Evolutionary conservation across 2,329 filamentous ascomycete genomes (phyloP).

Genomic region (Blumeria graminis): DNA sequence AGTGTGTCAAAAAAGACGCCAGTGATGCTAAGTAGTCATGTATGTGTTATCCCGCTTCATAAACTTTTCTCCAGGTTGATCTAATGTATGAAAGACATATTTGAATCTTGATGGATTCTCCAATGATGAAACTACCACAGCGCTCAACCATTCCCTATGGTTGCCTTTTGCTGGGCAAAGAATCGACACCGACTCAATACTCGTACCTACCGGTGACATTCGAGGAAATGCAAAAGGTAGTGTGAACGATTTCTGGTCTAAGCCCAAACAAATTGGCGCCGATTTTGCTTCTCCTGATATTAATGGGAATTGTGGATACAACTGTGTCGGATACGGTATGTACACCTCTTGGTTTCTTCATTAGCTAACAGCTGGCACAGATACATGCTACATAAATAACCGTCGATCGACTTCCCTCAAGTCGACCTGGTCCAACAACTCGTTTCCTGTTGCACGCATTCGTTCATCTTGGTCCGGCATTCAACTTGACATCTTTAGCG

Average conservation of each 20-base stretch:
- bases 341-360: neutral
- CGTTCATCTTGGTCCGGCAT: slow-evolving; percentile 61
- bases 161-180: slow-evolving; percentile 50
- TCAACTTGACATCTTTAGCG: slow-evolving; percentile 53
- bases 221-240: slow-evolving; percentile 39
- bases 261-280: slow-evolving; percentile 54
- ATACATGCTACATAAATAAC: slow-evolving; percentile 47
- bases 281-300: slow-evolving; percentile 39
- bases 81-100: slow-evolving; percentile 30
- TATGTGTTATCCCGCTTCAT: slow-evolving; percentile 7
- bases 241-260: slow-evolving; percentile 63
- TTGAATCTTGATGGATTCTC: slow-evolving; percentile 67
- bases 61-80: neutral
- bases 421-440: neutral
- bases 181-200: slow-evolving; percentile 42
- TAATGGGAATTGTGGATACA: slow-evolving; percentile 49
- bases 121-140: slow-evolving; percentile 40
- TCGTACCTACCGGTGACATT: slow-evolving; percentile 56
- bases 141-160: slow-evolving; percentile 48
- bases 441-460: slow-evolving; percentile 38
- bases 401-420: slow-evolving; percentile 16
- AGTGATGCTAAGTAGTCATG: slow-evolving; percentile 51
- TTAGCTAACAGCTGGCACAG: slow-evolving; percentile 14
- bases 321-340: slow-evolving; percentile 67
- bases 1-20: slow-evolving; percentile 53